Base-by-base conservation (phyloP, 179 eudicot species). In the Sideroxylon spinosum region DNA sequence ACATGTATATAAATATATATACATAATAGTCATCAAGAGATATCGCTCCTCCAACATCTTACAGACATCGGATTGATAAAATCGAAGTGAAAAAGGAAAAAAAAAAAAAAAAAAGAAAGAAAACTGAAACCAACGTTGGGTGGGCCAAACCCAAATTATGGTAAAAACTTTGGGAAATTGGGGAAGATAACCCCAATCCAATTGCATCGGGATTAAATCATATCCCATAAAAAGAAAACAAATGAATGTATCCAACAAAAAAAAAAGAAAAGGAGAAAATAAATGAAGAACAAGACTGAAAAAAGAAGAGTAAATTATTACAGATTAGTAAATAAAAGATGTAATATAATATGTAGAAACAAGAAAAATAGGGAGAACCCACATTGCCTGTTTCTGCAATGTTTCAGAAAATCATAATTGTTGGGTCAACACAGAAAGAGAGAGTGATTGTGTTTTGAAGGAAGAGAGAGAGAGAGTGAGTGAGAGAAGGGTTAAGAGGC, bases 381-480 rank as follows among this genome's bases (percentile, higher is more conserved):
- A 67, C 73, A 53, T 66, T 76, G 60, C 50, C n/a, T 19, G 72
- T 76, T 76, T 76, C 72, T 17, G 63, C 72, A 12, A 50, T 65
- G 63, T 50, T 26, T 9, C 16, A 28, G 72, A 65, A 46, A 65
- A 50, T 64, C 73, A 71, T 22, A 62, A 28, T 73, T 55, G 23
- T 28, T 73, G 76, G 16, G 16, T 52, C 3, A 52, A 14, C 56
- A 1, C 56, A 76, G 19, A 66, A 50, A 66, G 65, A 53, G 46
- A 67, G 44, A 37, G 44, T 37, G 44, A 37, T 37, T 37, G 17
- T 5, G 17, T 49, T 49, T 63, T 74, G 68, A 2, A 25, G 6
- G 0, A 3, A 60, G 57, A 61, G 77, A 75, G 61, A 61, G 64
- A 67, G 46, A 23, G n/a, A 3, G 12, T n/a, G 60, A n/a, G 64